These are phyloP conservation scores for Casuarina equisetifolia DNA, from an alignment of 306 rosid species.

Conservation along the genomic window DNA sequence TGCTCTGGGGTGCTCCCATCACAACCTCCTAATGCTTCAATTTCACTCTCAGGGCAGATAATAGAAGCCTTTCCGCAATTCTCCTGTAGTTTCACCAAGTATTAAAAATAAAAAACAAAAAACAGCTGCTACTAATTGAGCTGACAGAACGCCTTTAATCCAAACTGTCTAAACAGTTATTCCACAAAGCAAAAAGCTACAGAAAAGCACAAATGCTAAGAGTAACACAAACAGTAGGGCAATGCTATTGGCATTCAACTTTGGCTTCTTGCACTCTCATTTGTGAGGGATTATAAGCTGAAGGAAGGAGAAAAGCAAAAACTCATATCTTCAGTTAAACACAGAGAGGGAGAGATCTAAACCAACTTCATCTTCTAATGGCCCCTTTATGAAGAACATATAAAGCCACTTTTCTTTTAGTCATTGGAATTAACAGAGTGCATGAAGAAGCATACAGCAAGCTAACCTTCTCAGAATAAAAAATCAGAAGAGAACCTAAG, in stretches of 20 bases:
- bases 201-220: conserved; percentile 19
- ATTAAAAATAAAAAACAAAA: neutral
- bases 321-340: neutral
- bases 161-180: neutral
- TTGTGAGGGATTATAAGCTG: neutral
- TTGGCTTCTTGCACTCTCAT: neutral
- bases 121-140: conserved; percentile 25
- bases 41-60: conserved; percentile 68
- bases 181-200: conserved; percentile 3
- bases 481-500: neutral
- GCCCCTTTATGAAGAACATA: neutral
- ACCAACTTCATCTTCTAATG: neutral
- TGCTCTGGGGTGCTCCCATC: conserved; percentile 74
- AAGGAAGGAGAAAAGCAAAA: neutral
- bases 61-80: conserved; percentile 64
- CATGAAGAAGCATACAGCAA: neutral
- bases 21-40: conserved; percentile 59
- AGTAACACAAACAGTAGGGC: neutral
- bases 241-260: neutral
- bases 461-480: neutral
- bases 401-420: neutral
- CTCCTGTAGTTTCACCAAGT: conserved; percentile 57
- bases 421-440: neutral
- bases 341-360: neutral
- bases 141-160: neutral